Percentiles rank a stretch among this genome's conserved stretches.
Evolutionary conservation across 192 early-diverging fungal genomes (phyloP).

Genomic region (Coemansia guatemalensis): DNA sequence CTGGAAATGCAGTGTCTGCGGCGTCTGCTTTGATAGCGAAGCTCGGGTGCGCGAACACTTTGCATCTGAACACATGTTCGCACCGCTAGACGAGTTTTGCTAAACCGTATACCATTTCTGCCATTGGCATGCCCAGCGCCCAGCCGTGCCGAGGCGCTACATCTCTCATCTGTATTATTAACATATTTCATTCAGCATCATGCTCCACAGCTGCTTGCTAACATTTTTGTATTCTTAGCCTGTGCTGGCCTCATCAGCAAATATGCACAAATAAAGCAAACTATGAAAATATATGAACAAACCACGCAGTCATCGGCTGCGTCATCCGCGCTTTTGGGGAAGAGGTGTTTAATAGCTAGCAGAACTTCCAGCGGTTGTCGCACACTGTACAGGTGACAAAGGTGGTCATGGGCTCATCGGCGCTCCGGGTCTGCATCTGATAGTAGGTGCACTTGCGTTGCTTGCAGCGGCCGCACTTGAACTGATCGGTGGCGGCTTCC

Average conservation of each 20-base stretch:
- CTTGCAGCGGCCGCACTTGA: conserved; percentile 92
- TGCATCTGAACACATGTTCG: conserved; percentile 52
- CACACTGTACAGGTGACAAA: conserved; percentile 92
- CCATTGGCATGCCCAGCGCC: background rate
- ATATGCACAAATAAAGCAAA: background rate
- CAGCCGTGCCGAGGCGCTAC: background rate
- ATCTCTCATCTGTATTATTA: conserved; percentile 10
- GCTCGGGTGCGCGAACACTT: conserved; percentile 47
- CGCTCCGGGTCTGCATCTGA: conserved; percentile 96
- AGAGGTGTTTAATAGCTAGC: background rate
- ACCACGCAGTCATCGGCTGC: too few species aligned
- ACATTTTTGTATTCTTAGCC: background rate
- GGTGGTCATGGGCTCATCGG: conserved; percentile 99
- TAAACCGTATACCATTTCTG: background rate
- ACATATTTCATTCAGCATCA: background rate
- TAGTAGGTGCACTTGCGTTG: conserved; percentile 84
- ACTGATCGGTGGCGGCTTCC: conserved; percentile 88
- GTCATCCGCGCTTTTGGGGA: background rate
- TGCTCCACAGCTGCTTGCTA: background rate
- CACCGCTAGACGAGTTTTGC: conserved; percentile 49
- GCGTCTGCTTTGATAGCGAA: conserved; percentile 42
- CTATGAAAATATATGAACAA: too few species aligned
- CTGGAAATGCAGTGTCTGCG: conserved; percentile 55
- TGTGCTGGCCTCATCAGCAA: background rate
- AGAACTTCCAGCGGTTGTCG: conserved; percentile 81